Evolutionary conservation across 495 filamentous ascomycete genomes (phyloP).

Genomic region (Parathielavia appendiculata): DNA sequence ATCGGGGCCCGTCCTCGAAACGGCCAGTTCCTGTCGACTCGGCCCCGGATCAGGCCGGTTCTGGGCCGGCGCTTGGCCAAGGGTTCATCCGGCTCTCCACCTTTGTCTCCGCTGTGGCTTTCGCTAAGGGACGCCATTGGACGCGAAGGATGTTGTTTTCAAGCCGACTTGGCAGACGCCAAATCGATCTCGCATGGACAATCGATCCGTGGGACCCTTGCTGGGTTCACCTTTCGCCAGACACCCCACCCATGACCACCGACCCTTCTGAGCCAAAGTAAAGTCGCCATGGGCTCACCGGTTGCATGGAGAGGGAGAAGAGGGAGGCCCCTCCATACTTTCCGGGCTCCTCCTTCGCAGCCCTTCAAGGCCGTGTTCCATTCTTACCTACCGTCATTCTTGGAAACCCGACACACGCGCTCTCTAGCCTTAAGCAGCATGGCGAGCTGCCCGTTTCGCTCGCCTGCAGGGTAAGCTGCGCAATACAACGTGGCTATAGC

Average conservation of each 20-base stretch:
- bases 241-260: too few species aligned
- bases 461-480: too few species aligned
- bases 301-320: too few species aligned
- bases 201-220: background rate
- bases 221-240: too few species aligned
- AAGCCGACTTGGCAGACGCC: conserved; percentile 14
- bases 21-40: background rate
- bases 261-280: too few species aligned
- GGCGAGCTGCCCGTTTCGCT: background rate
- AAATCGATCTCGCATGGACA: background rate
- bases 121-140: conserved; percentile 5
- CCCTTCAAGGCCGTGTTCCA: too few species aligned
- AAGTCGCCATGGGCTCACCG: too few species aligned
- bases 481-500: too few species aligned
- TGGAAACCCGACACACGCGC: background rate
- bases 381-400: too few species aligned
- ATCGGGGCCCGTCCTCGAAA: background rate
- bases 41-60: too few species aligned
- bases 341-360: too few species aligned
- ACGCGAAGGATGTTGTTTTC: background rate
- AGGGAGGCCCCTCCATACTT: too few species aligned
- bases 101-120: conserved; percentile 16
- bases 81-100: conserved; percentile 13
- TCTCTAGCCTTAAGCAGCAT: background rate
- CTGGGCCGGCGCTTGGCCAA: background rate